Evolutionary conservation across 768 basidiomycete genomes (phyloP).

Genomic region (Omphalotus guepiniiformis): DNA sequence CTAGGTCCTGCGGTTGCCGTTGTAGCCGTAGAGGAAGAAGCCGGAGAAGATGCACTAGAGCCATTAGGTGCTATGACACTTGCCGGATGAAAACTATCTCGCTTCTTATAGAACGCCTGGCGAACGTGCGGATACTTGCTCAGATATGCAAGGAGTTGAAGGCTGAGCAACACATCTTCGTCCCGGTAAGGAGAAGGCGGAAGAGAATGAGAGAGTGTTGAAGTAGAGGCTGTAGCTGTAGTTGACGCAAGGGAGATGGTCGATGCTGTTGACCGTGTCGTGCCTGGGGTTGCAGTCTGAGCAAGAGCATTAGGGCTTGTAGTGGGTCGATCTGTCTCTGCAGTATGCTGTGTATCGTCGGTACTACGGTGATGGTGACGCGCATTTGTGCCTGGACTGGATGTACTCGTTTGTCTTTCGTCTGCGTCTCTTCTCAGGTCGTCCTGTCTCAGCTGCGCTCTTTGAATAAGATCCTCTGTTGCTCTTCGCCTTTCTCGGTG

Average conservation of each 20-base stretch:
- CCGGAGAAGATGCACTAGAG: constrained; percentile 2
- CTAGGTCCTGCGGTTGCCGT: background rate
- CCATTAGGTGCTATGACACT: constrained; percentile 34
- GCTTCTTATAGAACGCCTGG: constrained; percentile 89
- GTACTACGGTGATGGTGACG: constrained; percentile 2
- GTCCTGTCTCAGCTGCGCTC: background rate
- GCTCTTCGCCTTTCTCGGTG: too few relatives aligned
- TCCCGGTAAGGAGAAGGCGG: constrained; percentile 69
- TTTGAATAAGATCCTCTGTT: background rate
- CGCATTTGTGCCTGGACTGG: too few relatives aligned
- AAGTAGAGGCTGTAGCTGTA: constrained; percentile 9
- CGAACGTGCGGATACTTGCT: constrained; percentile 98
- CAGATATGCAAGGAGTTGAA: constrained; percentile 93
- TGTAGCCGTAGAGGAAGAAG: background rate
- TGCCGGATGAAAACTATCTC: constrained; percentile 79
- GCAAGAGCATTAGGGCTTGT: constrained; percentile 1
- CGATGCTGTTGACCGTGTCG: constrained; percentile 3
- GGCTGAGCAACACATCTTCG: constrained; percentile 85
- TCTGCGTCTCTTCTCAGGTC: background rate
- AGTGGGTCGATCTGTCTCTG: too few relatives aligned
- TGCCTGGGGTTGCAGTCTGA: constrained; percentile 6
- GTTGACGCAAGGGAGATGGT: constrained; percentile 6
- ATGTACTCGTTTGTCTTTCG: too few relatives aligned
- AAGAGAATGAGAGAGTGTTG: constrained; percentile 25
- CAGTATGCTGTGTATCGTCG: background rate